Base-by-base conservation (phyloP, 345 rosid genomes). In the Salix arbutifolia region DNA sequence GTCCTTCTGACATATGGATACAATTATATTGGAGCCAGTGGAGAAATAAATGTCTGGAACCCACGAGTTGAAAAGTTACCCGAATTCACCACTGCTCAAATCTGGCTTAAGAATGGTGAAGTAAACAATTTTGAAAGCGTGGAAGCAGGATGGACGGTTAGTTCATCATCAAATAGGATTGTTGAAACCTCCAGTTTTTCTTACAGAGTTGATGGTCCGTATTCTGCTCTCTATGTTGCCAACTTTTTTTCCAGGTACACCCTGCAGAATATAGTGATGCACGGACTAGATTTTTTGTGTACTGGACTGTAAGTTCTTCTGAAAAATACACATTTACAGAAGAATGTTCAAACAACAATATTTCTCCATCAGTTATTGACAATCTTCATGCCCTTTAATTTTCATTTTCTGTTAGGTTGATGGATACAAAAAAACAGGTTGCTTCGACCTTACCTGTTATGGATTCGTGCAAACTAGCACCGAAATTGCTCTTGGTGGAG, bases 71-170 rank as follows among this genome's bases (percentile, higher is more conserved):
- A 81, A 26, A 26, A 46, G 14, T 14, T 42, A 9, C 69, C 31
- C 4, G 90, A 87, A 31, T 88, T 65, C 78, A 82, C 79, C 9
- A 46, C 86, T 5, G 84, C 72, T 4, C 94, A 86, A 76, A 82
- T 87, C 56, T 88, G 90, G 91, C 21, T 87, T 19, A 44, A 78
- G 53, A 56, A 28, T 65, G 88, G 89, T 31, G 79, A 78, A 1
- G 77, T 78, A 0, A 56, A 71, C 52, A 2, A 1, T 46, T 81
- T 76, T 38, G 88, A 90, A 52, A 83, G 78, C 72, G 37, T 86
- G 2, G 91, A 88, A 84, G 70, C 86, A 2, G 87, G 91, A 74
- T 90, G 94, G 94, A 18, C 69, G 83, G 90, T 85, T 67, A 74
- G 79, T 72, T 1, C 31, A 70, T 53, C 46, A 16, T 28, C 35